These are phyloP conservation scores for Silene conica DNA, from an alignment of 148 eudicot genomes.

Conservation along the genomic window DNA sequence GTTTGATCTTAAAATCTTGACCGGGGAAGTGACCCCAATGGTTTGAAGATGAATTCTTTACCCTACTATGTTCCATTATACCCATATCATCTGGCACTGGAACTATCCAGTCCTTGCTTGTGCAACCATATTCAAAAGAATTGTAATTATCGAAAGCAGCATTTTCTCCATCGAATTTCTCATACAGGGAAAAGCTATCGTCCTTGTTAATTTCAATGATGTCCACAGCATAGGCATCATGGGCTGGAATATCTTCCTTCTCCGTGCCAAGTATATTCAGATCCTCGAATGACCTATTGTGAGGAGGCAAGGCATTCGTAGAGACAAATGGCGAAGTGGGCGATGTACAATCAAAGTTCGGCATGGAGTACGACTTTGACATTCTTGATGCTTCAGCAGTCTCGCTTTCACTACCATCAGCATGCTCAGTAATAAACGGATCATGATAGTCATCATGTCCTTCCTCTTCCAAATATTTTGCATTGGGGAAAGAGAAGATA, in stretches of 20 bases:
- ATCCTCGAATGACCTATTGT: conserved; percentile 51
- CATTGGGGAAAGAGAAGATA: conserved; percentile 35
- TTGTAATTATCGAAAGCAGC: conserved; percentile 38
- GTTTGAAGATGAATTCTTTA: conserved; percentile 36
- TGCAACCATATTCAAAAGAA: conserved; percentile 47
- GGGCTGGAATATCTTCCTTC: conserved; percentile 26
- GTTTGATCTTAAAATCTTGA: conserved; percentile 52
- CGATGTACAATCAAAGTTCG: conserved; percentile 34
- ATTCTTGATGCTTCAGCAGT: conserved; percentile 31
- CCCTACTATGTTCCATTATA: conserved; percentile 15
- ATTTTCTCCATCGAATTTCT: conserved; percentile 36
- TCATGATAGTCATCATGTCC: conserved; percentile 25
- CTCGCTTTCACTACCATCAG: conserved; percentile 25
- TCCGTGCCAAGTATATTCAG: conserved; percentile 33
- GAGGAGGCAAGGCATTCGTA: conserved; percentile 13
- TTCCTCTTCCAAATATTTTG: conserved; percentile 35
- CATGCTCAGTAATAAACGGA: conserved; percentile 26
- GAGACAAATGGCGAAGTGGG: conserved; percentile 25
- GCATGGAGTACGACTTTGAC: conserved; percentile 57
- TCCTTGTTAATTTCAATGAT: conserved; percentile 25
- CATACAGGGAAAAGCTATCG: conserved; percentile 23
- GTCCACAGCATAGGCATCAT: conserved; percentile 23
- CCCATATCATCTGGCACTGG: conserved; percentile 45
- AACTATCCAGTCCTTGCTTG: conserved; percentile 78
- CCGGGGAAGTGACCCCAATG: conserved; percentile 34